Evolutionary conservation across 2,329 filamentous ascomycete genomes (phyloP), one percentile per base, ranked within the genome.

Genomic region (Colletotrichum chrysophilum): DNA sequence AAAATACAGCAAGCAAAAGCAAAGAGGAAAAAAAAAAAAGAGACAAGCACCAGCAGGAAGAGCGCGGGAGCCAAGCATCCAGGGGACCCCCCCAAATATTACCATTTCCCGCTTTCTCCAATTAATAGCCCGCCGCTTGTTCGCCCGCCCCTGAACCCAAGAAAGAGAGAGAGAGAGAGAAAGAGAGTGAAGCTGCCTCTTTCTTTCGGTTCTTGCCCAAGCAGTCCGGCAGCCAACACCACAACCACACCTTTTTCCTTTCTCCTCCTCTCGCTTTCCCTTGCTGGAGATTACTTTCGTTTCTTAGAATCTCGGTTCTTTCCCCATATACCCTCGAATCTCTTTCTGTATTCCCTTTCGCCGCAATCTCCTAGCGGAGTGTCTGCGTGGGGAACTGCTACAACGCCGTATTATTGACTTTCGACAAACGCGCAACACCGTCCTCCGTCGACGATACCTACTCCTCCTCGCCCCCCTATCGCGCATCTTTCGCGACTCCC

Each of bases 71-170:
- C 73, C 70, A 73, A 75, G 73, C 56, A 43, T 76, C 43, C 74
- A 76, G 70, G 74, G 74, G 48, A 56, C 62, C 55, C 65, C 56
- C 36, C 74, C 43, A 70, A 75, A 70, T 66, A 72, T 55, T 70
- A 69, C 65, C 74, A 77, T 61, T 77, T 73, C 69, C 61, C 68
- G 69, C 72, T 76, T 48, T 67, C 71, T 71, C 67, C 66, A 76
- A 75, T 76, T 72, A 72, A 75, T 75, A 71, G 75, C 58, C 67
- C 58, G 62, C 62, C 43, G 72, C 58, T 72, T 68, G 58, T 62
- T 75, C 67, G 43, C 65, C 71, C 72, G 75, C 75, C 75, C 75
- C 75, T 77, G 73, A 76, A 71, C 58, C 24, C 32, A 48, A 48
- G 43, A 48, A 48, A 30, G 60, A 30, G 36, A 48, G 61, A 38